Evolutionary conservation across 176 grass and related monocot species (phyloP), one percentile per base, ranked within the genome.

Genomic region (Cymbopogon citratus): DNA sequence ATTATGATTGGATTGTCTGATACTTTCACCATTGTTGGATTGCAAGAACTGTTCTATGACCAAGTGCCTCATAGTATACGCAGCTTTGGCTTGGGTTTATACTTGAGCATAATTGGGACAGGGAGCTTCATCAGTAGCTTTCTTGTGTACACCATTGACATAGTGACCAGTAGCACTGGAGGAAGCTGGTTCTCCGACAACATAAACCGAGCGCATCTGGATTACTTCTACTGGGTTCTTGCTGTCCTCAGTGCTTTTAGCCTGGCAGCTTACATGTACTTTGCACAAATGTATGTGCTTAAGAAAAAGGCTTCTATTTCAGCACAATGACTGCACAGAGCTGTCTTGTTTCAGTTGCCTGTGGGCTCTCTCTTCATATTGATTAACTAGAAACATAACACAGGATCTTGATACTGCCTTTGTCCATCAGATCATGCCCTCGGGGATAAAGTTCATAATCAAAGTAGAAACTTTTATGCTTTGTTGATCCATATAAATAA

Each of bases 31-130:
- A 69, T 81, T 23, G 75, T 92, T 63, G 90, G 90, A 3, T 60
- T 92, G 74, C 90, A 92, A 57, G 90, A 92, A 51, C 88, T 92
- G 46, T 92, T 89, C 79, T 92, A 92, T 73, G 88, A 81, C 19
- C 91, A 94, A 74, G 91, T 94, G 11, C 90, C 80, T 10, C 70
- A 80, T 44, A 82, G 54, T 31, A 27, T 85, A 33, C 83, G 89
- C 14, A 91, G 85, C 71, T 57, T 91, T 21, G 89, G 89, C 18
- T 66, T 91, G 1, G 85, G 63, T 52, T 66, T 91, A 5, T 87
- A n/a, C 77, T 10, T 84, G 33, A 92, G 76, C 83, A 92, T 92
- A 70, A 72, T 71, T 13, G 87, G 88, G 1, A 48, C 84, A 0
- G 89, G 41, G 15, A 71, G n/a, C 48, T 89, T 86, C 71, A 79